These are phyloP conservation scores for Pelargonium citronellum DNA, from an alignment of 441 rosid species.

Conservation along the genomic window DNA sequence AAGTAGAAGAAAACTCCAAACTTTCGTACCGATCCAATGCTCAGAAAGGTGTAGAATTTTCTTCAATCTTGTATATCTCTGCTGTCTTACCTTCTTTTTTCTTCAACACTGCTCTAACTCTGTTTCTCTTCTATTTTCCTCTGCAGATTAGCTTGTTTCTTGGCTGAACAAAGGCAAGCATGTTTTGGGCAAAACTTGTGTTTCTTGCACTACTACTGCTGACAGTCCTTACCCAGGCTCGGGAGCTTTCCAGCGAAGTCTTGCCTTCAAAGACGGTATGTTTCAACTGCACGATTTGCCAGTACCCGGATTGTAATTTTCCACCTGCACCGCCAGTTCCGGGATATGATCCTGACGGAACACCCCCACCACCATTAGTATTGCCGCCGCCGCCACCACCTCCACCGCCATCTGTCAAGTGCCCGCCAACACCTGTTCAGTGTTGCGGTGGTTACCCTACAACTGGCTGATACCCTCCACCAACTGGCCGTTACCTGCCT, in stretches of 20 bases:
- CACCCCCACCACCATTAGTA: not conserved
- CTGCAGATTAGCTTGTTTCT: not conserved
- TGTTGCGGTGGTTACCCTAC: not conserved
- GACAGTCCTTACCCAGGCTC: not conserved
- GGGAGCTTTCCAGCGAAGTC: not conserved
- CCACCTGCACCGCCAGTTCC: slow-evolving; percentile 6
- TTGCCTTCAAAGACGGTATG: not conserved
- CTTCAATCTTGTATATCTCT: not conserved
- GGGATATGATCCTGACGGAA: not conserved
- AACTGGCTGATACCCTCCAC: too few relatives aligned
- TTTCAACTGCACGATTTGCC: slow-evolving; percentile 11
- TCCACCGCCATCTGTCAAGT: slow-evolving; percentile 2
- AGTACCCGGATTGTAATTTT: not conserved
- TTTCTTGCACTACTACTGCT: not conserved
- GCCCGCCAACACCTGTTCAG: not conserved
- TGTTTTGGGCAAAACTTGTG: not conserved
- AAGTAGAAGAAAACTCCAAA: not conserved
- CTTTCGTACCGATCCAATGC: not conserved
- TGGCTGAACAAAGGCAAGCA: not conserved
- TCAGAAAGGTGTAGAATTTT: not conserved
- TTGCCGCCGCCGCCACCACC: not conserved
- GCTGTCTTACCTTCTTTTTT: not conserved
- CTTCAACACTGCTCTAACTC: too few relatives aligned
- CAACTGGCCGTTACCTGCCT: not conserved
- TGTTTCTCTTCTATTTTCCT: too few relatives aligned